A percentile compares a stretch with the other conserved stretches of the same genome.
These are phyloP conservation scores for Zancudomyces culisetae DNA, from an alignment of 371 early-diverging fungal genomes.

Conservation along the genomic window DNA sequence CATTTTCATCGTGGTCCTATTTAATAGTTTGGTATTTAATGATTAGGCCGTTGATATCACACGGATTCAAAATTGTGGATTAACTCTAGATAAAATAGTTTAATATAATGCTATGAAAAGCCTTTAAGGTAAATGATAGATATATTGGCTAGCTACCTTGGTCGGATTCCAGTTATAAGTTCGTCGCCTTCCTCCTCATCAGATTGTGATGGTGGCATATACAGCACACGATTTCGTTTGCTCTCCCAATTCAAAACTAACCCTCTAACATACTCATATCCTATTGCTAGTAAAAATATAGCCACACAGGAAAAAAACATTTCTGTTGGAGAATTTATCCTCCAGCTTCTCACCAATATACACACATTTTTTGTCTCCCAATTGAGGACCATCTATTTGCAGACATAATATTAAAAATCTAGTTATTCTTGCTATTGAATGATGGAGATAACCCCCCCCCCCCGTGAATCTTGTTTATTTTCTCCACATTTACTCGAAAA, in stretches of 20 bases:
- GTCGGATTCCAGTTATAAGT: constrained; percentile 4
- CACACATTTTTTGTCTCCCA: constrained; percentile 58
- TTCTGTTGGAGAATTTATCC: constrained; percentile 28
- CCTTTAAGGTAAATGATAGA: neutral
- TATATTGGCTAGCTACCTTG: neutral
- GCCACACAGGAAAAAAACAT: constrained; percentile 36
- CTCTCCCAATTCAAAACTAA: constrained; percentile 30
- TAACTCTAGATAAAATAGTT: neutral
- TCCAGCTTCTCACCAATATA: constrained; percentile 56
- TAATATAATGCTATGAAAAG: neutral
- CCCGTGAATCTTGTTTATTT: no score
- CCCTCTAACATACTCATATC: constrained; percentile 38
- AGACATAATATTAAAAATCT: no score
- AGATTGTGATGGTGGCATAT: neutral
- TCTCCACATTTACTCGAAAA: no score
- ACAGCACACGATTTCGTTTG: constrained; percentile 1
- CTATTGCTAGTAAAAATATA: constrained; percentile 33
- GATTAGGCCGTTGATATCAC: neutral
- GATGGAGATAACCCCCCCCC: no score
- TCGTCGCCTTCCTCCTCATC: constrained; percentile 2
- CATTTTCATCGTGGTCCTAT: constrained; percentile 10
- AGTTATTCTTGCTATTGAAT: no score
- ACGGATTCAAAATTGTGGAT: neutral
- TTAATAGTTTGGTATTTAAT: neutral
- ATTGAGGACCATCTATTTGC: constrained; percentile 52